A percentile compares a stretch with the other conserved stretches of the same genome.
Conservation (phyloP, 2,329 filamentous ascomycete species). For the Ascomycota sp. region DNA sequence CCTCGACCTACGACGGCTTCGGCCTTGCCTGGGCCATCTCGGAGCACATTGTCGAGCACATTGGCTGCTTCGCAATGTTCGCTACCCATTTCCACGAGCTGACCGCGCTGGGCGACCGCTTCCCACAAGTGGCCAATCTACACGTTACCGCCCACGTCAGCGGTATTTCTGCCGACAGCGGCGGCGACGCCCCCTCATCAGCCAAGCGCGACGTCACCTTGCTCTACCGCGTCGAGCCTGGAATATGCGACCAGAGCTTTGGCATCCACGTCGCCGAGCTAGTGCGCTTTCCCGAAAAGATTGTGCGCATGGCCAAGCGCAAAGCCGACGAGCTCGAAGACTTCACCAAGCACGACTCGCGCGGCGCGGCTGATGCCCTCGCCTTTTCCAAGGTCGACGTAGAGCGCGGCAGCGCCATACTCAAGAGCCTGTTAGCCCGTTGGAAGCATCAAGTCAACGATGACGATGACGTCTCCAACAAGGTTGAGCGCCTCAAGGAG, state of each 20-base stretch:
- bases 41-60: constrained; percentile 90
- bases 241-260: constrained; percentile 92
- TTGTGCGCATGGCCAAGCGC: constrained; percentile 96
- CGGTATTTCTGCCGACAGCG: constrained; percentile 25
- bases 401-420: constrained; percentile 63
- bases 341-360: constrained; percentile 55
- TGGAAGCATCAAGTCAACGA: constrained; percentile 65
- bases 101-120: constrained; percentile 71
- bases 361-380: constrained; percentile 12
- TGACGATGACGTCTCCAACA: constrained; percentile 42
- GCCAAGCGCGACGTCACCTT: constrained; percentile 70
- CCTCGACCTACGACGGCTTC: constrained; percentile 95
- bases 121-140: constrained; percentile 75
- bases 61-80: constrained; percentile 84
- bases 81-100: constrained; percentile 98
- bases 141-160: constrained; percentile 91
- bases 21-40: constrained; percentile 98
- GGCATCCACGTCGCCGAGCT: constrained; percentile 96
- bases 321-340: constrained; percentile 97
- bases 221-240: constrained; percentile 88
- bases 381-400: constrained; percentile 68
- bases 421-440: constrained; percentile 63
- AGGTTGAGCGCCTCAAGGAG: constrained; percentile 58
- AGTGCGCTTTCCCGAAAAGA: constrained; percentile 89
- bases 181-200: constrained; percentile 11